A percentile compares a stretch with the other conserved stretches of the same genome.
phyloP scores from a whole-genome alignment of 768 basidiomycete genomes.

The Leccinum incarnatum region DNA sequence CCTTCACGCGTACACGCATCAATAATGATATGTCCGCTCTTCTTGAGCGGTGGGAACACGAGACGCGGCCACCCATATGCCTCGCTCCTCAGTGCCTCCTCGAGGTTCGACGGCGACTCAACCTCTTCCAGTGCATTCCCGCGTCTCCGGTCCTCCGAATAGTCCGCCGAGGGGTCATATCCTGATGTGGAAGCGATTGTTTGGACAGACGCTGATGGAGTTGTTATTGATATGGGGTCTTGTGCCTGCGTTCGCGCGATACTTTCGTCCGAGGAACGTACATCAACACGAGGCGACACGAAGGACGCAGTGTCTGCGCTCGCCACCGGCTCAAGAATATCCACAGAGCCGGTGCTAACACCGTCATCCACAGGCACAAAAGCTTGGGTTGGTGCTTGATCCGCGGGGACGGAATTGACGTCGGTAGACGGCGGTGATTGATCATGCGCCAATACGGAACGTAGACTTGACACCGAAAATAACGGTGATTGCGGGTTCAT shows the following conservation, averaged over 20 bases:
- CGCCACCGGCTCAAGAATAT: constrained; percentile 15
- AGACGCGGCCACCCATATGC: constrained; percentile 89
- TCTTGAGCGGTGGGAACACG: constrained; percentile 89
- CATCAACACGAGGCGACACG: constrained; percentile 28
- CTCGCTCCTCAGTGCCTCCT: constrained; percentile 62
- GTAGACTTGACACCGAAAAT: constrained; percentile 12
- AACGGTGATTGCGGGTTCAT: constrained; percentile 29
- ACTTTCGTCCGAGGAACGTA: constrained; percentile 11
- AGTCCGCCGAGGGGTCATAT: background rate
- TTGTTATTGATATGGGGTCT: constrained; percentile 6
- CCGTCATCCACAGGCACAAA: constrained; percentile 19
- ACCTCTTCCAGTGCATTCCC: constrained; percentile 5
- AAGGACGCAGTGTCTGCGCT: constrained; percentile 17
- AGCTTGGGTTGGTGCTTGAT: constrained; percentile 13
- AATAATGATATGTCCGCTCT: constrained; percentile 86
- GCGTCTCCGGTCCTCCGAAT: constrained; percentile 1
- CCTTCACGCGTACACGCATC: constrained; percentile 87
- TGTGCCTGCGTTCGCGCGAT: constrained; percentile 14
- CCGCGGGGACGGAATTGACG: constrained; percentile 22
- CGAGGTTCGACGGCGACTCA: constrained; percentile 37
- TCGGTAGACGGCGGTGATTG: constrained; percentile 17
- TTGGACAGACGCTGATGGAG: constrained; percentile 13
- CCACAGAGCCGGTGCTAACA: constrained; percentile 18
- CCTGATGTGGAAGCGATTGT: constrained; percentile 9
- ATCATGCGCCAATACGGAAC: constrained; percentile 7